phyloP scores from a whole-genome alignment of 2,329 filamentous ascomycete species.

The Botrytis pseudocinerea region DNA sequence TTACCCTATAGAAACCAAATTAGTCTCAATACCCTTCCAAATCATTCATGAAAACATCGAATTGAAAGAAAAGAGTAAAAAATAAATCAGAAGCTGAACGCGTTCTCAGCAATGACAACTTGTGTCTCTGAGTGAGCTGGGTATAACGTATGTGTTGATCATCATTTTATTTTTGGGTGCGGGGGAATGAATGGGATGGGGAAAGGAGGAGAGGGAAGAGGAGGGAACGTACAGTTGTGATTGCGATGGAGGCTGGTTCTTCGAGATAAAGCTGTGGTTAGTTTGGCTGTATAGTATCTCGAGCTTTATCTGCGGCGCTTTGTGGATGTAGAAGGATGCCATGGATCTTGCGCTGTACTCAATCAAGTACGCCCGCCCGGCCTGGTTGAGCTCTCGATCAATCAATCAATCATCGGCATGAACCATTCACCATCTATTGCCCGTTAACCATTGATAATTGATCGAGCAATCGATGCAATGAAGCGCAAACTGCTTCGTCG shows the following conservation, averaged over 20 bases:
- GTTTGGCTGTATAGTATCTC: not conserved
- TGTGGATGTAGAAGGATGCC: not conserved
- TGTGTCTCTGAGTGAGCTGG: conserved; percentile 25
- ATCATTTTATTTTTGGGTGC: conserved; percentile 14
- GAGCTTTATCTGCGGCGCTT: not conserved
- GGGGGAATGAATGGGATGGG: not conserved
- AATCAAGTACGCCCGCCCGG: too few relatives aligned
- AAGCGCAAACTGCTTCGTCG: not conserved
- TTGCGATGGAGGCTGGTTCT: not conserved
- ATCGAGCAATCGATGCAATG: not conserved
- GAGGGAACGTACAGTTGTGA: not conserved
- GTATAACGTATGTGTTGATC: conserved; percentile 25
- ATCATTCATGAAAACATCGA: not conserved
- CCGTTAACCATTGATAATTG: not conserved
- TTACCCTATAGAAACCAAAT: not conserved
- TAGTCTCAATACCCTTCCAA: not conserved
- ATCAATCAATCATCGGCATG: too few relatives aligned
- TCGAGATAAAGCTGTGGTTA: not conserved
- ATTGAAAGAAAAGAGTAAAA: not conserved
- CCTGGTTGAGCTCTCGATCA: too few relatives aligned
- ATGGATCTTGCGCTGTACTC: too few relatives aligned
- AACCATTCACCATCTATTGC: too few relatives aligned
- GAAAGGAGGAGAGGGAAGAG: too few relatives aligned
- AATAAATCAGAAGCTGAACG: conserved; percentile 24
- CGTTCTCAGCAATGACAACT: conserved; percentile 25